These are phyloP conservation scores for Solanum pinnatisectum DNA, from an alignment of 257 asterid species.

Conservation along the genomic window DNA sequence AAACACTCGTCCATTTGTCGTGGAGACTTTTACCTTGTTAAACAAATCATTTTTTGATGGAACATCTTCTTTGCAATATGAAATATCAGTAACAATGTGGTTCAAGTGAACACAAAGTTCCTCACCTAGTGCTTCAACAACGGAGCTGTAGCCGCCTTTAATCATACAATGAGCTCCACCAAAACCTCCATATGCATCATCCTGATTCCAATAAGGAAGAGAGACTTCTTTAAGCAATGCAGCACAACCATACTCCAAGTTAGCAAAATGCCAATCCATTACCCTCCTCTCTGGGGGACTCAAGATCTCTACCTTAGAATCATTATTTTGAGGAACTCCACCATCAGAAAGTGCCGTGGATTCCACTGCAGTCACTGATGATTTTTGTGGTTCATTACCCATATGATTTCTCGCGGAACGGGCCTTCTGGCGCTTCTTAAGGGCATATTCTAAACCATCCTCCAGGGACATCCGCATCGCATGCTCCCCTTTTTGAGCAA, in stretches of 20 bases:
- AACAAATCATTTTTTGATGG: slow-evolving; percentile 19
- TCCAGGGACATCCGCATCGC: slow-evolving; percentile 90
- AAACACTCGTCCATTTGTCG: slow-evolving; percentile 70
- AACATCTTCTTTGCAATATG: slow-evolving; percentile 31
- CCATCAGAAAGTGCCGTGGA: slow-evolving; percentile 18
- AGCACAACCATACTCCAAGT: slow-evolving; percentile 97
- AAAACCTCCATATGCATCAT: slow-evolving; percentile 92
- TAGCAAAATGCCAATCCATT: slow-evolving; percentile 99
- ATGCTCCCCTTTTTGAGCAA: slow-evolving; percentile 80
- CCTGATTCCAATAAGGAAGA: slow-evolving; percentile 97
- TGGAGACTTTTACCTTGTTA: slow-evolving; percentile 61
- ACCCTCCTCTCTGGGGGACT: slow-evolving; percentile 97
- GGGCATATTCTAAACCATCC: slow-evolving; percentile 86
- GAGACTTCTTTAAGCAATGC: slow-evolving; percentile 89
- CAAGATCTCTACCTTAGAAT: slow-evolving; percentile 33
- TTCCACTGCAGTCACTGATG: slow-evolving; percentile 16
- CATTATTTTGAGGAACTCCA: slow-evolving; percentile 18
- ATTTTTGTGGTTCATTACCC: slow-evolving; percentile 19
- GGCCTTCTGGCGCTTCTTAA: slow-evolving; percentile 44
- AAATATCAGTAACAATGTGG: slow-evolving; percentile 68
- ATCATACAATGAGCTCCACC: slow-evolving; percentile 99
- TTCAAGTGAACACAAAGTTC: slow-evolving; percentile 68
- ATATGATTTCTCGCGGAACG: slow-evolving; percentile 13
- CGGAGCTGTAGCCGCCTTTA: slow-evolving; percentile 91
- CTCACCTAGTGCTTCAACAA: slow-evolving; percentile 76